Evolutionary conservation across 2,329 filamentous ascomycete species (phyloP), one percentile per base, ranked within the genome.

Genomic region (Aspergillus arachidicola): DNA sequence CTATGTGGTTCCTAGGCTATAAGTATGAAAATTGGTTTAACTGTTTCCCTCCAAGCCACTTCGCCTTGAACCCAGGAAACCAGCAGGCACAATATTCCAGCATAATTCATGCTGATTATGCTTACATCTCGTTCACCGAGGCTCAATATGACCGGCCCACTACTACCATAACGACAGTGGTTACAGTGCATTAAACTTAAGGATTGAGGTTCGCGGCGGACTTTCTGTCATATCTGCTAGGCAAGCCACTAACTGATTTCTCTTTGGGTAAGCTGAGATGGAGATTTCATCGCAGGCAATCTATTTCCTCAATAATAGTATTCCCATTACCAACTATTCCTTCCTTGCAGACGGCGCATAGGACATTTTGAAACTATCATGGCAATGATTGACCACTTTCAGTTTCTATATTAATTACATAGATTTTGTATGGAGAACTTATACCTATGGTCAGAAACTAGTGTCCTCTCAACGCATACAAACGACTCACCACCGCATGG

Each of bases 51-150:
- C 21, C n/a, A 21, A 41, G 23, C 34, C 34, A 38, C 34, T 56
- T 56, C 23, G 34, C 34, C 38, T 34, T 56, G 12, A 56, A 56
- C 26, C 54, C 32, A 41, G 54, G 54, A 56, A 56, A 21, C n/a
- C 16, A 5, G 14, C 23, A 23, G 54, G 21, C 30, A 6, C 32
- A 56, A 41, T 56, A 38, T 36, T 21, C n/a, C 23, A 41, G 32
- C 21, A 56, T 38, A 56, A 54, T 45, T 23, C 14, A 38, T 38
- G 12, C 19, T 45, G 9, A 45, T n/a, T 45, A 45, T 45, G 10
- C 10, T 45, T 45, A 45, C 7, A 23, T 45, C n/a, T 45, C n/a
- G n/a, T 38, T 38, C 14, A 38, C 14, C 36, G 43, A 45, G 43
- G 43, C 43, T 45, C n/a, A 21, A 21, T 45, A 45, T 45, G 3